Base-by-base conservation (phyloP, 2,329 filamentous ascomycete species). In the Aspergillus cejpii region DNA sequence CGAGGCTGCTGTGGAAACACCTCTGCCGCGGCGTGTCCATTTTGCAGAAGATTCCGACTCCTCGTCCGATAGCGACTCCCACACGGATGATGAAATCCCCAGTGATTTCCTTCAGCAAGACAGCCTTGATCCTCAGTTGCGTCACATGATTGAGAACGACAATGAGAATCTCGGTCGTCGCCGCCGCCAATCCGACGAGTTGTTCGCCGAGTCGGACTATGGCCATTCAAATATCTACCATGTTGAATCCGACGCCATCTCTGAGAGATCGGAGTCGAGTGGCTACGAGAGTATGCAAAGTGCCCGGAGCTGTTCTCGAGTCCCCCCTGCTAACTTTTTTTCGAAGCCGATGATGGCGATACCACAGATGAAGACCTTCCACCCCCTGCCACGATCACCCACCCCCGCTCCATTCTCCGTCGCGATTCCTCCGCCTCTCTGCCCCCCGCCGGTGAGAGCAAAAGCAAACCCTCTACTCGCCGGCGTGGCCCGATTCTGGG, bases 61-160 rank as follows among this genome's bases (percentile, higher is more conserved):
- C 40, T 78, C 65, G 11, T 68, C 83, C 45, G 83, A 87, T 54
- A 84, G 78, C 49, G 62, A 65, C 28, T 66, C 65, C 1, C 63
- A 66, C 44, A 66, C 62, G 0, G 65, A 79, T 48, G 78, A 80
- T 51, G 78, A 88, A 51, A 87, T 87, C 50, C 84, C 85, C 1
- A 81, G 89, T 60, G 81, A 91, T 47, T 91, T 91, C 63, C 74
- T 90, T 45, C 80, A 85, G 39, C 84, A 89, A 65, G 84, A 80
- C 59, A 76, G 79, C 12, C 73, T 91, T 4, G 85, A 88, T 55
- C 83, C 84, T 5, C 75, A 76, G 41, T 81, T 91, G 58, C 83
- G 84, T 51, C 78, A 79, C 33, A 81, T 87, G 67, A 84, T 90
- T 52, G 84, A 89, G 60, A 75, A 78, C 51, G 81, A 87, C 51